Conservation (phyloP, 1,284 basidiomycete species). For the Meripilus lineatus region DNA sequence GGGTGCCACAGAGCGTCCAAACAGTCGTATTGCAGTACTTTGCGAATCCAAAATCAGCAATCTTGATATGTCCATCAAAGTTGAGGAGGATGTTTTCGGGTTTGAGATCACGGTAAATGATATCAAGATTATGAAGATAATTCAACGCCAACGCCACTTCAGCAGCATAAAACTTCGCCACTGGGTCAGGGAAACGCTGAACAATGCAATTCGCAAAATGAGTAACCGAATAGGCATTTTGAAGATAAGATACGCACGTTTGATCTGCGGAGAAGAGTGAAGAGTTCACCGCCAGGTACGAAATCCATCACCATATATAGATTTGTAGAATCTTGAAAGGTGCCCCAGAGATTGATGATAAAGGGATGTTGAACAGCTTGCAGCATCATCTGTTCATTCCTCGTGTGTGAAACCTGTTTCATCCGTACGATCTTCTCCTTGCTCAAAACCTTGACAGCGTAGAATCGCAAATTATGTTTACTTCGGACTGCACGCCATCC, state of each 20-base stretch:
- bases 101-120: slow-evolving; percentile 97
- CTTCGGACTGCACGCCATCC: slow-evolving; percentile 63
- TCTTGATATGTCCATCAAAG: slow-evolving; percentile 94
- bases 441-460: slow-evolving; percentile 91
- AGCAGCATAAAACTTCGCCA: slow-evolving; percentile 98
- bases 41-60: slow-evolving; percentile 98
- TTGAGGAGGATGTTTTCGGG: slow-evolving; percentile 96
- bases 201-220: neutral
- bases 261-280: slow-evolving; percentile 84
- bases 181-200: slow-evolving; percentile 95
- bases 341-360: slow-evolving; percentile 97
- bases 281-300: slow-evolving; percentile 95
- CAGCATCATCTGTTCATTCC: slow-evolving; percentile 92
- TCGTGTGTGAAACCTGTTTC: slow-evolving; percentile 98
- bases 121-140: slow-evolving; percentile 86
- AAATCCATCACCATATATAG: slow-evolving; percentile 99
- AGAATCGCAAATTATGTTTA: slow-evolving; percentile 89
- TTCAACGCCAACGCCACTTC: slow-evolving; percentile 95
- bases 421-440: slow-evolving; percentile 94
- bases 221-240: neutral
- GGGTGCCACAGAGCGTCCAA: slow-evolving; percentile 97
- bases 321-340: slow-evolving; percentile 91
- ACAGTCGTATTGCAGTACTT: slow-evolving; percentile 89
- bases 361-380: slow-evolving; percentile 91
- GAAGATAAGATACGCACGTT: slow-evolving; percentile 52